phyloP scores from a whole-genome alignment of 140 eudicot species.

The Anethum foeniculum region DNA sequence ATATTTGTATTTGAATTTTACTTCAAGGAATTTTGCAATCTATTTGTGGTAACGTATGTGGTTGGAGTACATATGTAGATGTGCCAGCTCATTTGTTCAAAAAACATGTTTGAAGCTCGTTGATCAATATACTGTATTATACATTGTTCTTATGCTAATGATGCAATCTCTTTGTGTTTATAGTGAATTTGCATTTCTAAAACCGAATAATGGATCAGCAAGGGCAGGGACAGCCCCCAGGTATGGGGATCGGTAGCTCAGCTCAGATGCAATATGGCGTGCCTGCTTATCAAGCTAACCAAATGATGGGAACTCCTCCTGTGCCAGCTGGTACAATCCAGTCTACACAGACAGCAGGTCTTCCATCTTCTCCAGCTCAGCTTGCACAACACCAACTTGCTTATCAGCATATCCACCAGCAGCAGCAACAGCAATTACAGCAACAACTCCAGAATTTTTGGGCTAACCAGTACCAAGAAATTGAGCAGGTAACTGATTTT shows the following conservation, averaged over 20 bases:
- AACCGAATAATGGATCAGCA: conserved; percentile 59
- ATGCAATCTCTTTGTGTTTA: background rate
- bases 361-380: conserved; percentile 64
- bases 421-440: conserved; percentile 69
- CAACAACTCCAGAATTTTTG: conserved; percentile 72
- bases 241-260: conserved; percentile 37
- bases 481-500: conserved; percentile 67
- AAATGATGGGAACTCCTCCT: conserved; percentile 58
- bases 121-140: background rate
- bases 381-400: conserved; percentile 84
- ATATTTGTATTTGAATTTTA: background rate
- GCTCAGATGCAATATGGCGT: conserved; percentile 51
- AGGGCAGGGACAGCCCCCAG: conserved; percentile 63
- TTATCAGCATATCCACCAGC: conserved; percentile 80
- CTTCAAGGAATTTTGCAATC: background rate
- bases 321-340: conserved; percentile 44
- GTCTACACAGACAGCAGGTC: conserved; percentile 53
- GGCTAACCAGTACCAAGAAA: conserved; percentile 70
- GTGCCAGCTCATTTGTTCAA: background rate
- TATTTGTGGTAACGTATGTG: background rate
- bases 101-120: background rate
- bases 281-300: conserved; percentile 58
- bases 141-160: background rate
- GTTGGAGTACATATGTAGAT: background rate
- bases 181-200: background rate